Evolutionary conservation across 805 yeast species (phyloP).

Genomic region (Saccharomycopsis guyanensis): DNA sequence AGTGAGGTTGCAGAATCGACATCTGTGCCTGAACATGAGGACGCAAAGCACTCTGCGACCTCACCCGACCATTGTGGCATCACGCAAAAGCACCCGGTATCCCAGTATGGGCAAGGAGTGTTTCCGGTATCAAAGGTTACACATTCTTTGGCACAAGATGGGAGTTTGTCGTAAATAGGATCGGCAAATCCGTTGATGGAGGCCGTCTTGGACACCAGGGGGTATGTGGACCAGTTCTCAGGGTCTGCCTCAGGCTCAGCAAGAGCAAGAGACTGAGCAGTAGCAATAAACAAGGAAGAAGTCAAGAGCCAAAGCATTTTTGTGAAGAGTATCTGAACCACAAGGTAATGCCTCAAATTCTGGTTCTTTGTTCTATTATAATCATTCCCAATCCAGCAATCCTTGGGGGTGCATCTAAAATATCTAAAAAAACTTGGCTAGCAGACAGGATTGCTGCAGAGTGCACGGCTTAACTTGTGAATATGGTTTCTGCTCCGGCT

Average conservation of each 20-base stretch:
- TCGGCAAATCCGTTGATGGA: constrained; percentile 43
- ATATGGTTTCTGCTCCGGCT: too few species aligned
- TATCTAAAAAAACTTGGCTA: too few species aligned
- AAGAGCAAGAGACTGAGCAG: constrained; percentile 6
- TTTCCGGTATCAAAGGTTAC: constrained; percentile 31
- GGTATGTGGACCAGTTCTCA: constrained; percentile 36
- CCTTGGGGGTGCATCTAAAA: neutral
- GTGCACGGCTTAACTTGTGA: too few species aligned
- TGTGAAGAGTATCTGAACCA: too few species aligned
- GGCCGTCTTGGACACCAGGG: constrained; percentile 40
- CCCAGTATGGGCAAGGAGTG: constrained; percentile 49
- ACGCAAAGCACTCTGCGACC: constrained; percentile 38
- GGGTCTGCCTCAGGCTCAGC: too few species aligned
- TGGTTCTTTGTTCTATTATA: neutral
- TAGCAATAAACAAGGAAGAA: constrained; percentile 10
- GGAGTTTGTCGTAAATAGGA: constrained; percentile 32
- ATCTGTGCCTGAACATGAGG: constrained; percentile 31
- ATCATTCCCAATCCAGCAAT: neutral
- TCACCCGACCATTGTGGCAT: constrained; percentile 40
- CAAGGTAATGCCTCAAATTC: too few species aligned
- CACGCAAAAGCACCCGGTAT: constrained; percentile 43
- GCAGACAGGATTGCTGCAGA: too few species aligned
- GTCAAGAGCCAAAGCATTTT: constrained; percentile 15
- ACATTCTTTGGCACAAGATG: constrained; percentile 37
- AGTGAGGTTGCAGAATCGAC: constrained; percentile 33